Evolutionary conservation across 202 grass and related monocot species (phyloP).

Genomic region (Carex arenaria): DNA sequence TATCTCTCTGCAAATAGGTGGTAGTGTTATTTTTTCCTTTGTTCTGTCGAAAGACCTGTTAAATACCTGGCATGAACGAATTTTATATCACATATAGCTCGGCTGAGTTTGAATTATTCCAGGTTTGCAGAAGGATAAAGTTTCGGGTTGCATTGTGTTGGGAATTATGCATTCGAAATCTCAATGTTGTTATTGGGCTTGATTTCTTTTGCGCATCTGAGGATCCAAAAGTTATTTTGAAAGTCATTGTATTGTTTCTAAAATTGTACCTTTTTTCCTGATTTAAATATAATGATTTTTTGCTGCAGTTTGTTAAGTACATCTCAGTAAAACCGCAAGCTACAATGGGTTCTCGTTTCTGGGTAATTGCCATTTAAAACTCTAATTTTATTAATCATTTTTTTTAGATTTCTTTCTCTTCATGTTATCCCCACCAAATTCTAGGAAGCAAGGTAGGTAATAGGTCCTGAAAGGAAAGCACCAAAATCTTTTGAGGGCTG

Average conservation of each 20-base stretch:
- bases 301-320: neutral
- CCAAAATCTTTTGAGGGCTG: neutral
- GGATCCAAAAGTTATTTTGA: neutral
- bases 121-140: neutral
- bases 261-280: neutral
- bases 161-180: neutral
- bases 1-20: neutral
- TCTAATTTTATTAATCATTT: neutral
- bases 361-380: slow-evolving; percentile 16
- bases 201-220: neutral
- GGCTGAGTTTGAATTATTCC: neutral
- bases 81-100: neutral
- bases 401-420: neutral
- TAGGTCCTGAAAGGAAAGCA: neutral
- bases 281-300: neutral
- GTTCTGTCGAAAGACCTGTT: no score
- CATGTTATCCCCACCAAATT: neutral
- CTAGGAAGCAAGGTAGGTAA: neutral
- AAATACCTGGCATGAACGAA: no score
- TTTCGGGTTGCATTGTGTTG: neutral
- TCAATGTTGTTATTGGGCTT: neutral
- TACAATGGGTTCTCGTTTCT: slow-evolving; percentile 34
- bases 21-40: no score
- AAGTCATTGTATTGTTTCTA: neutral
- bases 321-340: neutral